Conservation (phyloP, 2,329 filamentous ascomycete species). For the Trichophaea hybrida region DNA sequence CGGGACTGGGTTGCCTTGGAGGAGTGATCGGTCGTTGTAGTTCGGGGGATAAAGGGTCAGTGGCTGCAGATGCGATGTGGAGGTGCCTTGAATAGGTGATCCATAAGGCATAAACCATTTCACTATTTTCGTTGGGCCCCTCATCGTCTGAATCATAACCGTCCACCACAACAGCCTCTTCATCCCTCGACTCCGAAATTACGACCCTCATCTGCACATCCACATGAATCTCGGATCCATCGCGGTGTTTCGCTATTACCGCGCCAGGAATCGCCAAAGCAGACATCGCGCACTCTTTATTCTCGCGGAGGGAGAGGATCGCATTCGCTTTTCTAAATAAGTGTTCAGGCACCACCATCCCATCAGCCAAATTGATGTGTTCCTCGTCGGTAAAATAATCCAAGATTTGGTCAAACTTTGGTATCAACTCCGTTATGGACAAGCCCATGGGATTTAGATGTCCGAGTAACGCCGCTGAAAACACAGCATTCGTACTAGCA, state of each 20-base stretch:
- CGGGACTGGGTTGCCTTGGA: conserved; percentile 62
- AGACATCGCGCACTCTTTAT: conserved; percentile 57
- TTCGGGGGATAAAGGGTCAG: conserved; percentile 49
- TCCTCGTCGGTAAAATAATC: conserved; percentile 75
- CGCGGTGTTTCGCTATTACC: conserved; percentile 70
- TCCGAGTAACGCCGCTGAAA: conserved; percentile 83
- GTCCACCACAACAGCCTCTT: conserved; percentile 52
- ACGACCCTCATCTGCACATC: conserved; percentile 96
- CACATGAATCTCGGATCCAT: conserved; percentile 81
- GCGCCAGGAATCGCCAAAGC: conserved; percentile 75
- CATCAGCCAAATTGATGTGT: conserved; percentile 66
- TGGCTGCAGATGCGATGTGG: conserved; percentile 43
- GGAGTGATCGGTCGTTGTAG: conserved; percentile 55
- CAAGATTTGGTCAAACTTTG: conserved; percentile 73
- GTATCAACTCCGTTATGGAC: conserved; percentile 65
- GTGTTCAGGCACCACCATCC: conserved; percentile 93
- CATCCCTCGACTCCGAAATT: conserved; percentile 59
- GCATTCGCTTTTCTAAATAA: conserved; percentile 83
- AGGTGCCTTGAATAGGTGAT: conserved; percentile 91
- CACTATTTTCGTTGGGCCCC: conserved; percentile 41
- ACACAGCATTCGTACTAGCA: conserved; percentile 87
- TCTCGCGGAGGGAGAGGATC: conserved; percentile 68
- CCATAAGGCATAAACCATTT: conserved; percentile 90
- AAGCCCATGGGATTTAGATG: conserved; percentile 70
- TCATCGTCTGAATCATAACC: conserved; percentile 40